Base-by-base conservation (phyloP, 495 filamentous ascomycete genomes). In the Penicillium pulvis region DNA sequence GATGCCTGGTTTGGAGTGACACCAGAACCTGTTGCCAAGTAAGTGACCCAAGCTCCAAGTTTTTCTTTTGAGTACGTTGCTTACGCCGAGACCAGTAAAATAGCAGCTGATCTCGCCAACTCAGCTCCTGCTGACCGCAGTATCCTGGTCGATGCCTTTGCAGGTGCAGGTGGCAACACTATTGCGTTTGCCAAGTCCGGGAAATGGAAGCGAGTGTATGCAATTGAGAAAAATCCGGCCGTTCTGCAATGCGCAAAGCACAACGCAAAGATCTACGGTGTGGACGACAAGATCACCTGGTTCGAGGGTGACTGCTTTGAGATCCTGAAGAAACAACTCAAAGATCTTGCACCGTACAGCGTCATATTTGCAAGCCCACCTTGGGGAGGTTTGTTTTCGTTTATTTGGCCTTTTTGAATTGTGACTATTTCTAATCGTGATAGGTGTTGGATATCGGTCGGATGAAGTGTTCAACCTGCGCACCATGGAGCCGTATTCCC, bases 1-100 rank as follows among this genome's bases (percentile, higher is more conserved):
- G 85, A 90, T 75, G 88, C 91, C 28, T 98, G 94, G 94, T 98
- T 92, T 73, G 95, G 92, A 46, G 90, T 98, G 9, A 98, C 94
- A 1, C 92, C 94, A 12, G 94, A 98, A 71, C 88, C 86, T 11
- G 83, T 98, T 23, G 94, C 94, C 39, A 85, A 78, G 92, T 95
- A 80, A 6, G 52, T 62, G 19, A n/a, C 60, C 24, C 26, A 11
- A 10, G 35, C 33, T 35, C 41, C 48, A 45, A 28, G 26, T 49
- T n/a, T 36, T 2, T 26, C 43, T n/a, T 19, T 20, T 26, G 28
- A 28, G 12, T 33, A 43, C 33, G 24, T 52, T 36, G 45, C 56
- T 46, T 45, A 56, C 17, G 3, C 14, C 2, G 24, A 51, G 49
- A 31, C 48, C 53, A 94, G 91, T 53, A 83, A 87, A 72, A 90